Percentiles rank a stretch among this genome's conserved stretches.
These are phyloP conservation scores for Rhodotorula sphaerocarpa DNA, from an alignment of 768 basidiomycete species.

Conservation along the genomic window DNA sequence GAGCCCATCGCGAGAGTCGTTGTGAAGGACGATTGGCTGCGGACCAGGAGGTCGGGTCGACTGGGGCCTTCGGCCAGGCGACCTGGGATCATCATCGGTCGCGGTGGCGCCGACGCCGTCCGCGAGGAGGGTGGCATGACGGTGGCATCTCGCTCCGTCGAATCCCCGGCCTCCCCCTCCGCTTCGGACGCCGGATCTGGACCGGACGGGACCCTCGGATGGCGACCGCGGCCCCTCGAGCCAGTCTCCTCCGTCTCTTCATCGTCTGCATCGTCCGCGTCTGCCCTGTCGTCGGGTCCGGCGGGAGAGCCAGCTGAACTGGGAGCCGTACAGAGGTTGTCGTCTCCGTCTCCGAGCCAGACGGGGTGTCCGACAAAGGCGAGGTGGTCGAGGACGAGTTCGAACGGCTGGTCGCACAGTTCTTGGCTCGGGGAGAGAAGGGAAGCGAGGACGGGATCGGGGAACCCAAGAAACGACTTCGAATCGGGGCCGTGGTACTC, in stretches of 20 bases:
- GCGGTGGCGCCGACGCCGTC: constrained; percentile 15
- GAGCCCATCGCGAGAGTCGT: constrained; percentile 69
- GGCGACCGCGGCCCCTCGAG: constrained; percentile 13
- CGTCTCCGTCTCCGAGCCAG: constrained; percentile 59
- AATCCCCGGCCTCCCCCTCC: not conserved
- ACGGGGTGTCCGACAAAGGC: constrained; percentile 94
- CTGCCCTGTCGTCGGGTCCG: constrained; percentile 28
- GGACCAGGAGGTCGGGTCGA: constrained; percentile 37
- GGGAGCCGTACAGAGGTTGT: too few species aligned
- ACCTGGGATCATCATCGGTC: constrained; percentile 7
- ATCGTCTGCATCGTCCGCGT: constrained; percentile 6
- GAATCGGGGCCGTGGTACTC: constrained; percentile 15
- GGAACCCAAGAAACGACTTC: constrained; percentile 60
- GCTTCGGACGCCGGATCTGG: not conserved
- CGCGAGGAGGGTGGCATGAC: constrained; percentile 13
- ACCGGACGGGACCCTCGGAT: constrained; percentile 5
- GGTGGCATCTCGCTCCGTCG: constrained; percentile 6
- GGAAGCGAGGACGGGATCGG: constrained; percentile 68
- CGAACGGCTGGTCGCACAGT: constrained; percentile 90
- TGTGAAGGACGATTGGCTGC: constrained; percentile 63
- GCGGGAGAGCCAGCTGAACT: too few species aligned
- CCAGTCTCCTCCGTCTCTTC: not conserved
- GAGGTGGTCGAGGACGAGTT: constrained; percentile 80
- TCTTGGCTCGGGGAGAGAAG: constrained; percentile 66
- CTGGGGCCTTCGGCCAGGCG: not conserved